Evolutionary conservation across 2,329 filamentous ascomycete species (phyloP).

Genomic region (Kalmusia sp.): DNA sequence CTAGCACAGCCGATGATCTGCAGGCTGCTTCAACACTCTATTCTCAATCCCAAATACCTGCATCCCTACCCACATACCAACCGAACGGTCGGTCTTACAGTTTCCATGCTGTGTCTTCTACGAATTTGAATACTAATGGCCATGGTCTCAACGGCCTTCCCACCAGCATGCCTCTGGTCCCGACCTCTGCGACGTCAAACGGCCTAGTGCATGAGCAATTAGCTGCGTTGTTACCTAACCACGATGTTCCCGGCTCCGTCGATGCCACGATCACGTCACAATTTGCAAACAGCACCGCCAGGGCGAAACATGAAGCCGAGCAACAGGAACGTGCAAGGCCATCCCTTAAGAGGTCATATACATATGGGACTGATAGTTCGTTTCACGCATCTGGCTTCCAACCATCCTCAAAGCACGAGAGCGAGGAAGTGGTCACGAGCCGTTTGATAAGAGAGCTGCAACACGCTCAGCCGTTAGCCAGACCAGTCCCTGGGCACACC

Average conservation of each 20-base stretch:
- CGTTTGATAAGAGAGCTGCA: constrained; percentile 33
- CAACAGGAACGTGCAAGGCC: constrained; percentile 24
- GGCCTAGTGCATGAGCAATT: constrained; percentile 39
- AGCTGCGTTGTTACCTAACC: constrained; percentile 36
- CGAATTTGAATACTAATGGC: constrained; percentile 8
- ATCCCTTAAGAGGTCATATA: constrained; percentile 38
- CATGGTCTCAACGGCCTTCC: constrained; percentile 11
- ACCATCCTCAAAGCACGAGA: constrained; percentile 27
- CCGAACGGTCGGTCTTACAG: constrained; percentile 25
- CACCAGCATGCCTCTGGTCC: constrained; percentile 23
- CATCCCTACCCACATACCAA: constrained; percentile 25
- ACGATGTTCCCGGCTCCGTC: constrained; percentile 32
- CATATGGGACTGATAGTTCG: constrained; percentile 44
- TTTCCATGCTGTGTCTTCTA: constrained; percentile 23
- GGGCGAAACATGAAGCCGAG: constrained; percentile 24
- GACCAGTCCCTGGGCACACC: constrained; percentile 12
- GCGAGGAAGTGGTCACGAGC: constrained; percentile 29
- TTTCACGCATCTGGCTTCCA: constrained; percentile 41
- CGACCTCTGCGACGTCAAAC: constrained; percentile 31
- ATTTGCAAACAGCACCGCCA: constrained; percentile 26
- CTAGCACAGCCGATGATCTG: constrained; percentile 37
- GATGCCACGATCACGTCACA: constrained; percentile 38
- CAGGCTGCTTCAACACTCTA: constrained; percentile 43
- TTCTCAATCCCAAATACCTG: constrained; percentile 35
- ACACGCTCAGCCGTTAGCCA: constrained; percentile 24